Evolutionary conservation across 805 yeast species (phyloP).

Genomic region (Helenozyma rhizophorensis): DNA sequence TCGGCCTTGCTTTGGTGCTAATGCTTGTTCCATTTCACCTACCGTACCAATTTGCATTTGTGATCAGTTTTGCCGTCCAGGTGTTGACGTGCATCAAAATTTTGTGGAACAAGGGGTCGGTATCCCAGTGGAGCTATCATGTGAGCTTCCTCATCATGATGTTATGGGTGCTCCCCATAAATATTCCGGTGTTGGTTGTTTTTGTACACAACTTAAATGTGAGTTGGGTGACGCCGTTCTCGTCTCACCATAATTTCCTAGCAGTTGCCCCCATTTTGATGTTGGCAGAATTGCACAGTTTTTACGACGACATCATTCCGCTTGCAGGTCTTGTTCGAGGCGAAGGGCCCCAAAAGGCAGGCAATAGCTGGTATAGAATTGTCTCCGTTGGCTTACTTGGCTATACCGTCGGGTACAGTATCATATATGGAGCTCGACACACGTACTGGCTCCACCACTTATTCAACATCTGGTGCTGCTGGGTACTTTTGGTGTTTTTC

Average conservation of each 20-base stretch:
- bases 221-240: slow-evolving; percentile 78
- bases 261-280: slow-evolving; percentile 72
- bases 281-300: slow-evolving; percentile 49
- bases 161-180: slow-evolving; percentile 76
- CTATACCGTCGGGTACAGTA: slow-evolving; percentile 56
- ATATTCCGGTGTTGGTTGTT: slow-evolving; percentile 72
- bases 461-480: slow-evolving; percentile 58
- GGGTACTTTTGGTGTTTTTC: slow-evolving; percentile 30
- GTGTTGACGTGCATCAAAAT: slow-evolving; percentile 43
- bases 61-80: slow-evolving; percentile 59
- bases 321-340: slow-evolving; percentile 2
- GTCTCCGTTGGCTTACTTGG: slow-evolving; percentile 28
- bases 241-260: slow-evolving; percentile 79
- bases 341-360: slow-evolving; percentile 2
- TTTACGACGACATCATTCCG: slow-evolving; percentile 35
- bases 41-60: slow-evolving; percentile 79
- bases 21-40: slow-evolving; percentile 53
- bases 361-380: slow-evolving; percentile 12
- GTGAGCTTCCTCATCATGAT: slow-evolving; percentile 60
- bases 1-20: slow-evolving; percentile 34
- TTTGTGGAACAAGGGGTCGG: slow-evolving; percentile 4
- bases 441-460: slow-evolving; percentile 83
- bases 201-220: slow-evolving; percentile 76
- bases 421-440: slow-evolving; percentile 74
- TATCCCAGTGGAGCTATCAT: slow-evolving; percentile 49